Evolutionary conservation across 768 basidiomycete species (phyloP).

Genomic region (Cystobasidium onofrii): DNA sequence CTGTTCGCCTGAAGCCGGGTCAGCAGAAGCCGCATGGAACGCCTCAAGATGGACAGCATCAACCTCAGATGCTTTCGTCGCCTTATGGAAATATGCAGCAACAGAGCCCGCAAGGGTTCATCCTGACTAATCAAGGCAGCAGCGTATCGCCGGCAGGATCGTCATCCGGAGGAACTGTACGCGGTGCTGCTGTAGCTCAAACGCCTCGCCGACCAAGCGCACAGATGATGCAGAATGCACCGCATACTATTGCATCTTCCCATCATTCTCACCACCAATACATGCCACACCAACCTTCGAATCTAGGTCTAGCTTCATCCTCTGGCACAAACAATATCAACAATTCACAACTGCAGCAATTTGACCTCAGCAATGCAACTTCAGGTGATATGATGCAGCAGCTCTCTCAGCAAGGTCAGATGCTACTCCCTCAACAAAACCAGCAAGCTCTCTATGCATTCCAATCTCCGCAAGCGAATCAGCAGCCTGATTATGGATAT

Average conservation of each 20-base stretch:
- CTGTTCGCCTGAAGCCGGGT: neutral
- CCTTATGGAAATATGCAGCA: neutral
- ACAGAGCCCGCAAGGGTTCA: neutral
- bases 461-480: neutral
- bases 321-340: neutral
- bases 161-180: neutral
- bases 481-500: neutral
- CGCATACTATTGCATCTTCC: neutral
- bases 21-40: neutral
- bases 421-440: conserved; percentile 2
- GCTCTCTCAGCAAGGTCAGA: neutral
- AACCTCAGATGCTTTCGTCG: neutral
- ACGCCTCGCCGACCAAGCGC: conserved; percentile 9
- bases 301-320: neutral
- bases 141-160: neutral
- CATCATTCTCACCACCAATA: conserved; percentile 1
- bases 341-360: neutral
- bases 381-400: neutral
- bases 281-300: conserved; percentile 11
- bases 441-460: conserved; percentile 18
- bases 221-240: neutral
- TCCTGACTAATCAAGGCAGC: neutral
- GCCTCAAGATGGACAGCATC: neutral
- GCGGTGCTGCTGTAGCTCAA: neutral
- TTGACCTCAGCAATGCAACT: neutral